Percentiles rank a stretch among this genome's conserved stretches.
phyloP scores from a whole-genome alignment of 495 filamentous ascomycete species.

The Cercophora samala region DNA sequence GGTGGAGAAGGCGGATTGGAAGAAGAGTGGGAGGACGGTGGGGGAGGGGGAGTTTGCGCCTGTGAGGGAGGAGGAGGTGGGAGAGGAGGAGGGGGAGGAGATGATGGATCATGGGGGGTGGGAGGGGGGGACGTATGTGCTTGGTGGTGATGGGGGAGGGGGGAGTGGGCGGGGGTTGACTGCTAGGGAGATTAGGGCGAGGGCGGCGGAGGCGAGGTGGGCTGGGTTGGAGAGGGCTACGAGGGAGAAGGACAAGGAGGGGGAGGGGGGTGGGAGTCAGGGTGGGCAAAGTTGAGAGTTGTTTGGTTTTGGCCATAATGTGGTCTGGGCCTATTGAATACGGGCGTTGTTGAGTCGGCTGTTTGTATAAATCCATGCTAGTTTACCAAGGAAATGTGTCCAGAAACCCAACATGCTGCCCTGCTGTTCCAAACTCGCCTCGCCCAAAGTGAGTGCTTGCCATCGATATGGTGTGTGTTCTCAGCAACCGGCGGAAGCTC shows the following conservation, averaged over 20 bases:
- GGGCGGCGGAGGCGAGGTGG: constrained; percentile 70
- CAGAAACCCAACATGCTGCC: too few relatives aligned
- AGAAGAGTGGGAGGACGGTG: constrained; percentile 59
- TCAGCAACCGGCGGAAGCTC: too few relatives aligned
- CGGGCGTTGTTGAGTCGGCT: too few relatives aligned
- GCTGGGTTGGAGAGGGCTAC: constrained; percentile 50
- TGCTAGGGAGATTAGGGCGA: constrained; percentile 69
- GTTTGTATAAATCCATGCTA: too few relatives aligned
- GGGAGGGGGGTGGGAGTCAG: background rate
- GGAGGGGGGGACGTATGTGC: constrained; percentile 82
- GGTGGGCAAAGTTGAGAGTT: background rate
- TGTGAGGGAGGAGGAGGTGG: constrained; percentile 21
- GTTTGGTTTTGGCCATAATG: background rate
- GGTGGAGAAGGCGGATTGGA: constrained; percentile 77
- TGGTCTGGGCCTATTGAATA: too few relatives aligned
- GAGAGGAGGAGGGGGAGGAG: constrained; percentile 53
- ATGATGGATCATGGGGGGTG: constrained; percentile 79
- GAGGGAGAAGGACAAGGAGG: background rate
- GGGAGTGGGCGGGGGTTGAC: constrained; percentile 23
- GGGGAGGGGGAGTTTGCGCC: constrained; percentile 64
- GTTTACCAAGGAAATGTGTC: too few relatives aligned
- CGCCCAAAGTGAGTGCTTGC: too few relatives aligned
- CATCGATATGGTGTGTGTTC: too few relatives aligned
- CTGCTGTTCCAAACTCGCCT: too few relatives aligned
- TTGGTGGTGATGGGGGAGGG: constrained; percentile 55